Percentiles rank a stretch among this genome's conserved stretches.
Conservation (phyloP, 768 basidiomycete genomes). For the Termitomyces sp. region DNA sequence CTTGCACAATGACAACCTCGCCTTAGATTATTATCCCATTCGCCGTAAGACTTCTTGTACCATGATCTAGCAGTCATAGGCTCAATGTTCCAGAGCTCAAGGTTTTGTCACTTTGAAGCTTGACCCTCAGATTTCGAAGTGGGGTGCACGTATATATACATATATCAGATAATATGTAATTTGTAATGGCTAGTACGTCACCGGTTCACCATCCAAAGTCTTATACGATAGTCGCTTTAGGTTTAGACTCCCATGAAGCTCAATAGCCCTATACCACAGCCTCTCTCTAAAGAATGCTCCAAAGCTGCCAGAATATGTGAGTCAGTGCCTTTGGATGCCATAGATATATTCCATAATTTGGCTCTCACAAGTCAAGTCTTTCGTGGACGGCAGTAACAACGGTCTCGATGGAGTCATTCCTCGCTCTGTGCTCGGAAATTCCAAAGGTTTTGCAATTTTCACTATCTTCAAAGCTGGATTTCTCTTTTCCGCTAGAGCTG, state of each 20-base stretch:
- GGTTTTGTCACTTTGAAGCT: too few species aligned
- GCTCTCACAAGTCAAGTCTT: constrained; percentile 60
- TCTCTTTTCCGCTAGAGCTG: constrained; percentile 73
- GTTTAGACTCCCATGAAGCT: constrained; percentile 33
- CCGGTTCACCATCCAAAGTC: not conserved
- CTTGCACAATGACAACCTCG: too few species aligned
- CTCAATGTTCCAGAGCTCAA: too few species aligned
- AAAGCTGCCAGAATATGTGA: constrained; percentile 87
- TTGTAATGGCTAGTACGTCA: not conserved
- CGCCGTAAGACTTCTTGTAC: too few species aligned
- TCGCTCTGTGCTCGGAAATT: constrained; percentile 41
- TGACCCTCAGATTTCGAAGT: too few species aligned
- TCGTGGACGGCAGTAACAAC: constrained; percentile 75
- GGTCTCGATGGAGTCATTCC: constrained; percentile 75
- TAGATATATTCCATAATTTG: not conserved
- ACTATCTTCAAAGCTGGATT: constrained; percentile 78
- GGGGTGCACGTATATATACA: too few species aligned
- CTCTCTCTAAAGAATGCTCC: constrained; percentile 74
- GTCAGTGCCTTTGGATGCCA: constrained; percentile 19
- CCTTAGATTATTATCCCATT: too few species aligned
- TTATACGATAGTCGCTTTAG: not conserved
- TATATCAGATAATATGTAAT: too few species aligned
- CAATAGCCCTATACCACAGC: constrained; percentile 44
- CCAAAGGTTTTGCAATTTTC: constrained; percentile 83
- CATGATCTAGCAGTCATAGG: too few species aligned